Evolutionary conservation across 805 yeast species (phyloP), one percentile per base, ranked within the genome.

Genomic region (Cyberlindnera nakhonratchasimensis): DNA sequence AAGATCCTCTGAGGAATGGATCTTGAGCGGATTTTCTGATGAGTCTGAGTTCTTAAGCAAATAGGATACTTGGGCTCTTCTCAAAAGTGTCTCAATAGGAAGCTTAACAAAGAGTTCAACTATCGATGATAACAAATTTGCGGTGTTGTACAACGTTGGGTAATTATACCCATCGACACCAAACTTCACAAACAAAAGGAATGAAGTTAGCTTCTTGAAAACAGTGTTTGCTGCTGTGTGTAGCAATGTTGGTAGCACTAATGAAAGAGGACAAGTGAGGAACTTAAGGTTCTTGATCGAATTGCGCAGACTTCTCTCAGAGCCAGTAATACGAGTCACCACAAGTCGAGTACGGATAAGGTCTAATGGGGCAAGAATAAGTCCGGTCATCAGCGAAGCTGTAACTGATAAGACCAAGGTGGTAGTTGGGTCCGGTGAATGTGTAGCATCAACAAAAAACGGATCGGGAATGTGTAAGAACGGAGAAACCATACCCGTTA

Each of bases 391-490:
- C 1, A 86, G 79, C 34, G 86, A 76, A 0, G 96, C 90, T 21
- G 78, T 64, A 1, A 88, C 72, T 4, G 88, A 79, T 8, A 88
- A 69, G 26, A 78, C 62, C 8, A 89, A 66, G n/a, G 91, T 79
- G 39, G 74, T 68, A 36, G 77, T 64, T 1, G 95, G 88, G 47
- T 83, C 88, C 4, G 89, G 78, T 10, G 93, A 82, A 55, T 86
- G 93, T 17, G 86, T 72, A 38, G 85, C 72, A 49, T 87, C 96
- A 52, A 88, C 80, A 59, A 88, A 83, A 47, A 80, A 79, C 3
- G 96, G 96, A 59, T 90, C 97, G 0, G 96, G 96, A 23, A 88
- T 77, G 16, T 85, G 82, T 39, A 86, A 62, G 34, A 86, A 66
- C 2, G 96, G 93, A 5, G 96, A 81, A 7, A 89, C 59, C 48